Conservation (phyloP, 1,284 basidiomycete species). For the Golubevia pallescens region DNA sequence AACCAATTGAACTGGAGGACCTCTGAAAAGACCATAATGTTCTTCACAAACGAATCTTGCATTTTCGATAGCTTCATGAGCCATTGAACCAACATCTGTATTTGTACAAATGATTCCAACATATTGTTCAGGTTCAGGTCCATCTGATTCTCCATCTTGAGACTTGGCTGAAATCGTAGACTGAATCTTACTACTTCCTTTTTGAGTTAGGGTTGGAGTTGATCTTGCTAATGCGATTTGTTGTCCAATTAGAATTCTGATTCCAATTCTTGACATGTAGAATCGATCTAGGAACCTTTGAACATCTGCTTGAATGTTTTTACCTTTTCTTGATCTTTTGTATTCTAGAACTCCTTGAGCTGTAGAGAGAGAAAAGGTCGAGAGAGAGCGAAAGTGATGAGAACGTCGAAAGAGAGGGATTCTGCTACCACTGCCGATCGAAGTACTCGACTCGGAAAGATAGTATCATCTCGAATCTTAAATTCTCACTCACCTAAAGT, state of each 20-base stretch:
- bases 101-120: slow-evolving; percentile 98
- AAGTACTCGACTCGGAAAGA: slow-evolving; percentile 6
- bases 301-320: slow-evolving; percentile 49
- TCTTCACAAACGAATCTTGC: slow-evolving; percentile 98
- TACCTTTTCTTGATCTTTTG: slow-evolving; percentile 47
- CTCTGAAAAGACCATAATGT: slow-evolving; percentile 86
- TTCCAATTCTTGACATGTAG: slow-evolving; percentile 63
- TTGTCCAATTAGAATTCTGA: slow-evolving; percentile 62
- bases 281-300: slow-evolving; percentile 62
- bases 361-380: neutral
- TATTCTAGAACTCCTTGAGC: slow-evolving; percentile 63
- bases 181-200: neutral
- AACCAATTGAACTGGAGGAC: slow-evolving; percentile 94
- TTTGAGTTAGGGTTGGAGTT: neutral
- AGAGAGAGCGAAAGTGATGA: neutral
- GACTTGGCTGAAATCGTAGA: neutral
- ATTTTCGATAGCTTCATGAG: slow-evolving; percentile 95
- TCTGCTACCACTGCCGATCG: neutral
- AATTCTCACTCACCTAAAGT: slow-evolving; percentile 27
- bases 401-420: neutral
- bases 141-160: slow-evolving; percentile 6
- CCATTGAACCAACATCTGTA: slow-evolving; percentile 68
- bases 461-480: slow-evolving; percentile 1
- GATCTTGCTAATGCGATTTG: slow-evolving; percentile 57
- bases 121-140: slow-evolving; percentile 71